These are phyloP conservation scores for Hypomontagnella monticulosa DNA, from an alignment of 495 filamentous ascomycete genomes.

Conservation along the genomic window DNA sequence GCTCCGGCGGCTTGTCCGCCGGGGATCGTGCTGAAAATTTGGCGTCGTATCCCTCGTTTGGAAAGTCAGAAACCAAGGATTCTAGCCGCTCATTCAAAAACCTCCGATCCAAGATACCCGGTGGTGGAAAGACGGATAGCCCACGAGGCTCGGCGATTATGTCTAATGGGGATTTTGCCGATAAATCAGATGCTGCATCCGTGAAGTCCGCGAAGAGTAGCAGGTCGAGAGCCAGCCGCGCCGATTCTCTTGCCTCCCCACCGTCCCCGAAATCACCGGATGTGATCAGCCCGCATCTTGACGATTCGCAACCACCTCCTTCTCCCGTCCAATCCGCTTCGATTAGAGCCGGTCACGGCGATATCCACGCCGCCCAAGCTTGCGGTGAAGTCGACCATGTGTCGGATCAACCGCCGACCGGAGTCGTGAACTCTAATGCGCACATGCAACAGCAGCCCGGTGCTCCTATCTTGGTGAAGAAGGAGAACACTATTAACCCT, in stretches of 20 bases:
- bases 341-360: constrained; percentile 72
- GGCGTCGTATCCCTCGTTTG: constrained; percentile 89
- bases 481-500: constrained; percentile 67
- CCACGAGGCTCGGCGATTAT: constrained; percentile 78
- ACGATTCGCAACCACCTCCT: constrained; percentile 78
- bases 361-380: constrained; percentile 81
- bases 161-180: constrained; percentile 64
- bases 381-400: constrained; percentile 94
- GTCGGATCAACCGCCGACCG: constrained; percentile 87
- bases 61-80: constrained; percentile 93
- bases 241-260: constrained; percentile 47
- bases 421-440: constrained; percentile 59
- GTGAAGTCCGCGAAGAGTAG: constrained; percentile 71
- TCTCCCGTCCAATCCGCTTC: constrained; percentile 87
- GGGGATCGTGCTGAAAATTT: constrained; percentile 55
- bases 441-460: constrained; percentile 66
- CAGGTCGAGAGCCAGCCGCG: constrained; percentile 53
- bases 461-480: constrained; percentile 85
- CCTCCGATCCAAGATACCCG: constrained; percentile 69
- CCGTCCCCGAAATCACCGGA: constrained; percentile 58
- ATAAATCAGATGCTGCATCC: constrained; percentile 80
- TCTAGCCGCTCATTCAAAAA: constrained; percentile 89
- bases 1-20: constrained; percentile 47
- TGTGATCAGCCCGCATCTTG: constrained; percentile 48
- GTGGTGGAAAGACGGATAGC: constrained; percentile 73